These are phyloP conservation scores for Ilex aquifolium DNA, from an alignment of 257 asterid species.

Conservation along the genomic window DNA sequence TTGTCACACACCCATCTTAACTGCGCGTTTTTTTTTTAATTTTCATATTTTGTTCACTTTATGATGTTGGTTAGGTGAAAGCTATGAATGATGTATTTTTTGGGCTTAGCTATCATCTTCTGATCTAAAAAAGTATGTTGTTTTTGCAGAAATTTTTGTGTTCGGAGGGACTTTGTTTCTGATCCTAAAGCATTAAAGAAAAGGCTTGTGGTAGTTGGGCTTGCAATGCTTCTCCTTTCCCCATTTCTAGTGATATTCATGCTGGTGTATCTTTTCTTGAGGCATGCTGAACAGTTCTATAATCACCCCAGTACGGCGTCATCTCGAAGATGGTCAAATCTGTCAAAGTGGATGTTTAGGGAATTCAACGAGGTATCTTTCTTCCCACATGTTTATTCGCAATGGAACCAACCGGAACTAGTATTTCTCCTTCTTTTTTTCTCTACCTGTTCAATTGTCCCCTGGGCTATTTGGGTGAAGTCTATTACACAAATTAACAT, in stretches of 20 bases:
- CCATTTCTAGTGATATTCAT: slow-evolving; percentile 95
- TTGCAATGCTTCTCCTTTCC: slow-evolving; percentile 70
- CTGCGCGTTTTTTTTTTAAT: too few relatives aligned
- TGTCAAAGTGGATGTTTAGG: slow-evolving; percentile 89
- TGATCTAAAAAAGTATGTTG: not conserved
- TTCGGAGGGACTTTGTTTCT: slow-evolving; percentile 77
- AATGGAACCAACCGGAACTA: too few relatives aligned
- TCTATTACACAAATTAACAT: too few relatives aligned
- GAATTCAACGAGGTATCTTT: slow-evolving; percentile 90
- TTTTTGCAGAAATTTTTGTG: slow-evolving; percentile 65
- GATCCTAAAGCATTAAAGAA: slow-evolving; percentile 76
- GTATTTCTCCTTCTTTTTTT: not conserved
- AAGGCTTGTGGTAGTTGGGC: slow-evolving; percentile 90
- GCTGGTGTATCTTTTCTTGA: slow-evolving; percentile 92
- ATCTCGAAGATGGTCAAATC: slow-evolving; percentile 98
- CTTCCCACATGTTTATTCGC: slow-evolving; percentile 4
- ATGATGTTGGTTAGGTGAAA: not conserved
- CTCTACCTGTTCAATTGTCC: not conserved
- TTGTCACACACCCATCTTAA: too few relatives aligned
- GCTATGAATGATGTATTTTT: slow-evolving; percentile 5
- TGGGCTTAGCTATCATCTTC: not conserved
- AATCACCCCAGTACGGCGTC: slow-evolving; percentile 96
- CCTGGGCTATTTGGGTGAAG: too few relatives aligned
- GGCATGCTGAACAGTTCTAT: slow-evolving; percentile 96
- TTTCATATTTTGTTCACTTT: too few relatives aligned